These are phyloP conservation scores for Xerocomellus dryophilus DNA, from an alignment of 768 basidiomycete species.

Conservation along the genomic window DNA sequence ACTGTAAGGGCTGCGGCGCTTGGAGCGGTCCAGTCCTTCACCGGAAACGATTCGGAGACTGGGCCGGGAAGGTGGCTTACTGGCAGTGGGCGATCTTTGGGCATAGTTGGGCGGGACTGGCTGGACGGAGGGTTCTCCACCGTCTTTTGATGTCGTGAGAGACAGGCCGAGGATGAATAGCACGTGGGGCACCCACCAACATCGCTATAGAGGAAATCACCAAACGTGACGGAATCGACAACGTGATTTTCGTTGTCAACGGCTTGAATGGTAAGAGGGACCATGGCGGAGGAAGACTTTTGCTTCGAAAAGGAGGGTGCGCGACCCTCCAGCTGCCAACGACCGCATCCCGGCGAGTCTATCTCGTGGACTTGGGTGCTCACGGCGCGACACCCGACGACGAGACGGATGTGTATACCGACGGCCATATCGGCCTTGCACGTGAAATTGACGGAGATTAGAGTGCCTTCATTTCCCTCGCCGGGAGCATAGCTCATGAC, in stretches of 20 bases:
- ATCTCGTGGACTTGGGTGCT: constrained; percentile 62
- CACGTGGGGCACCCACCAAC: constrained; percentile 32
- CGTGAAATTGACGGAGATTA: constrained; percentile 57
- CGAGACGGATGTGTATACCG: constrained; percentile 63
- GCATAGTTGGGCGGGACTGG: not conserved
- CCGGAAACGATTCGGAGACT: constrained; percentile 31
- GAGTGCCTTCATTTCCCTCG: constrained; percentile 61
- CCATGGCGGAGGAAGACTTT: constrained; percentile 37
- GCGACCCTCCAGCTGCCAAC: constrained; percentile 65
- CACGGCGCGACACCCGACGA: constrained; percentile 67
- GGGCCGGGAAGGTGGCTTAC: constrained; percentile 14
- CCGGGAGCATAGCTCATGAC: constrained; percentile 63
- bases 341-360: constrained; percentile 43
- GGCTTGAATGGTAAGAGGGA: constrained; percentile 61
- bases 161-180: not conserved
- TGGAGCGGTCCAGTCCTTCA: constrained; percentile 24
- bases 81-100: not conserved
- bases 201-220: constrained; percentile 65
- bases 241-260: constrained; percentile 50
- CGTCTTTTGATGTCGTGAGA: constrained; percentile 11
- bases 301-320: constrained; percentile 53
- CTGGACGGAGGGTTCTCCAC: not conserved
- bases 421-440: constrained; percentile 23
- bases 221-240: constrained; percentile 66
- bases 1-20: constrained; percentile 40